Evolutionary conservation across 495 filamentous ascomycete genomes (phyloP), one percentile per base, ranked within the genome.

Genomic region (Daldinia bambusicola): DNA sequence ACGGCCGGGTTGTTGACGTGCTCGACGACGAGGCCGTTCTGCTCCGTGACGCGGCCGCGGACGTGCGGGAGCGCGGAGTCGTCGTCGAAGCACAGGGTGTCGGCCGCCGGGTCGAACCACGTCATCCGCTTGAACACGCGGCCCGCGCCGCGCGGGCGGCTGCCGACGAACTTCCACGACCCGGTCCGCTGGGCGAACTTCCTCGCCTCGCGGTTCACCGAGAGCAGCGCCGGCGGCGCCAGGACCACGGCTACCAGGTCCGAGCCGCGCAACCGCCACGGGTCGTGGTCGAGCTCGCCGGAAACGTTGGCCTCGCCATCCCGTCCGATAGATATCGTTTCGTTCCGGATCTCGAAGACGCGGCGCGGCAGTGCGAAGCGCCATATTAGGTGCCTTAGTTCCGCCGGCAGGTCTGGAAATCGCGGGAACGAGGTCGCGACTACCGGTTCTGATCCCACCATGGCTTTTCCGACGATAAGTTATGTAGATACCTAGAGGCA

Each of bases 61-160:
- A 61, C 18, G 18, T 38, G 52, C 32, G 63, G 66, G 6, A 63
- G 26, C 13, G 36, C 63, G 14, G 67, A 63, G n/a, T 74, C 67
- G n/a, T 74, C 67, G 53, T 74, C 71, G 67, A 74, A 70, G 22
- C 71, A 74, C 7, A 74, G 71, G 4, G 60, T 70, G n/a, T 74
- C 71, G 8, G 53, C 66, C 6, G 62, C 52, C 14, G 71, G 57
- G 14, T 74, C 62, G 57, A 74, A 74, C 71, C 71, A 74, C 5
- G 71, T 74, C 20, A 5, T 30, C 31, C 60, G 32, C 56, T 61
- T 59, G n/a, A 63, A 38, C 26, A 69, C 66, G 6, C 57, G 18
- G 34, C 43, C 18, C 20, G 18, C 18, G 59, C 58, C 62, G 8
- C 63, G 66, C n/a, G 63, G 67, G 20, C 63, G 71, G 30, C 67